These are phyloP conservation scores for Epichloe glyceriae DNA, from an alignment of 2,329 filamentous ascomycete species.

Conservation along the genomic window DNA sequence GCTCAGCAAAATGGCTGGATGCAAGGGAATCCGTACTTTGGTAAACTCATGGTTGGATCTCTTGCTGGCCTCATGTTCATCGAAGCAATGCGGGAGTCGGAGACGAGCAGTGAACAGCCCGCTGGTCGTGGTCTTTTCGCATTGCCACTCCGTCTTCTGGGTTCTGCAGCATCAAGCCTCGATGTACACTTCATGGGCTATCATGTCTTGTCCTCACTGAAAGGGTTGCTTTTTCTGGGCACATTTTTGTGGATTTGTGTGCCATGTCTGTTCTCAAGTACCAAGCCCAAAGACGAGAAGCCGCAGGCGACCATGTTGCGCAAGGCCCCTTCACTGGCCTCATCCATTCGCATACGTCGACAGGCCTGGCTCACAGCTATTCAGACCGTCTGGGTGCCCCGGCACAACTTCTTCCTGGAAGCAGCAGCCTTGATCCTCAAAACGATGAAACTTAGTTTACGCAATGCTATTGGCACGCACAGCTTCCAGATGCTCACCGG, in stretches of 20 bases:
- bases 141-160: conserved; percentile 46
- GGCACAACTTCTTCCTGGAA: conserved; percentile 76
- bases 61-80: conserved; percentile 85
- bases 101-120: conserved; percentile 49
- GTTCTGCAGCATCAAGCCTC: conserved; percentile 31
- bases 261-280: conserved; percentile 35
- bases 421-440: conserved; percentile 69
- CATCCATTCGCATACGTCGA: conserved; percentile 71
- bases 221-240: conserved; percentile 38
- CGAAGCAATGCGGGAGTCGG: conserved; percentile 60
- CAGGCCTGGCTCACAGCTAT: conserved; percentile 90
- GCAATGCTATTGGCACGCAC: conserved; percentile 63
- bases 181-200: conserved; percentile 43
- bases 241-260: conserved; percentile 41
- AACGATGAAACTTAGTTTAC: conserved; percentile 66
- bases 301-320: conserved; percentile 30
- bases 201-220: conserved; percentile 38
- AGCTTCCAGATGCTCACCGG: conserved; percentile 70
- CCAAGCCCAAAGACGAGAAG: conserved; percentile 38
- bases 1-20: conserved; percentile 42
- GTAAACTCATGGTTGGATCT: conserved; percentile 85
- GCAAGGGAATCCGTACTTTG: conserved; percentile 41
- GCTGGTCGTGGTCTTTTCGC: conserved; percentile 55
- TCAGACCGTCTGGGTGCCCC: conserved; percentile 83
- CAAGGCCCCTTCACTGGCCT: conserved; percentile 59